phyloP scores from a whole-genome alignment of 768 basidiomycete species.

The Kwoniella heveanensis region DNA sequence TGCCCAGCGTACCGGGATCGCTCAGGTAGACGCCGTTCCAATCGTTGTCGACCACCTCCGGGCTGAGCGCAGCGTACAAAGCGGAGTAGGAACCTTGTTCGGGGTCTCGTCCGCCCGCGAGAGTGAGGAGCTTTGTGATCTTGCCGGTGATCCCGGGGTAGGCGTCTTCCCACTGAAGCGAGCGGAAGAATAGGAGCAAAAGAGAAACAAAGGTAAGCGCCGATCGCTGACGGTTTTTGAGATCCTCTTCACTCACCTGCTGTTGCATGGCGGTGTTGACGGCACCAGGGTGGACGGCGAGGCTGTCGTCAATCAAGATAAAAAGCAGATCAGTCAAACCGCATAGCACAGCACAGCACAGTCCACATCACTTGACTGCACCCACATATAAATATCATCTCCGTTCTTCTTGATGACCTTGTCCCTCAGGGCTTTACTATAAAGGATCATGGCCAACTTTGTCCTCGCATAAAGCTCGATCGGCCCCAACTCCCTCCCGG shows the following conservation, averaged over 20 bases:
- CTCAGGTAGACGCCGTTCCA: constrained; percentile 50
- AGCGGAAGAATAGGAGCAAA: not conserved
- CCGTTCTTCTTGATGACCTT: constrained; percentile 54
- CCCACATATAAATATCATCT: constrained; percentile 50
- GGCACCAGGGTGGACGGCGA: constrained; percentile 53
- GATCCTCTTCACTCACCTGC: too few species aligned
- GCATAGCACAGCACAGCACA: too few species aligned
- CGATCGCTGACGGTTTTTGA: too few species aligned
- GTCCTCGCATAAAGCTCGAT: constrained; percentile 58
- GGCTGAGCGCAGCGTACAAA: constrained; percentile 38
- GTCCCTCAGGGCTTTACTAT: constrained; percentile 53
- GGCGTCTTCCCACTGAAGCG: constrained; percentile 38
- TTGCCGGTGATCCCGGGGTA: constrained; percentile 47
- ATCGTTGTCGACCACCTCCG: constrained; percentile 48
- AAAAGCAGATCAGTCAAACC: too few species aligned
- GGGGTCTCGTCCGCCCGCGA: constrained; percentile 33
- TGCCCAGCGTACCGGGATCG: constrained; percentile 45
- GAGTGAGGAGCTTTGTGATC: constrained; percentile 33
- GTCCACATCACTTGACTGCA: too few species aligned
- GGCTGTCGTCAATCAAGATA: too few species aligned
- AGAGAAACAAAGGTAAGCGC: too few species aligned
- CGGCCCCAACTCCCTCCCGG: constrained; percentile 46
- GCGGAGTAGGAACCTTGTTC: constrained; percentile 52
- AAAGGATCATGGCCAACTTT: constrained; percentile 59
- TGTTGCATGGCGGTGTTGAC: constrained; percentile 56